phyloP scores from a whole-genome alignment of 805 yeast species.

The Candida rishiriensis region DNA sequence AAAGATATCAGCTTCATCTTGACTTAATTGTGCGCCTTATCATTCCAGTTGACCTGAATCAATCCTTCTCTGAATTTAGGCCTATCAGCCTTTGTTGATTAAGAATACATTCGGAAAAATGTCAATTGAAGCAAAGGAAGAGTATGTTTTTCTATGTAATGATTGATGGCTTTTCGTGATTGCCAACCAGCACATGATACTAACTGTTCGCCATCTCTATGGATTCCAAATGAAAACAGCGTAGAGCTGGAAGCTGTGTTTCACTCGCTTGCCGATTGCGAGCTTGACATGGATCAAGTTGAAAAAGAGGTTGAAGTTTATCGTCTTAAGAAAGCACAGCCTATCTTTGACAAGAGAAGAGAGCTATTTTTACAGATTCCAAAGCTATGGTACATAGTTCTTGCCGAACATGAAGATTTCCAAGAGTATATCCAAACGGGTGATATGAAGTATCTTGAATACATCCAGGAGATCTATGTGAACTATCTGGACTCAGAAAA shows the following conservation, averaged over 20 bases:
- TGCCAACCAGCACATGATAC: not conserved
- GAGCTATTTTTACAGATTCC: conserved; percentile 51
- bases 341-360: conserved; percentile 56
- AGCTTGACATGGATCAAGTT: conserved; percentile 52
- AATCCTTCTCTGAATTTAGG: too few relatives aligned
- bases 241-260: conserved; percentile 34
- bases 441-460: conserved; percentile 73
- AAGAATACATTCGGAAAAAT: too few relatives aligned
- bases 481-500: conserved; percentile 37
- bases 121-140: not conserved
- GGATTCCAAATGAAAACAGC: not conserved
- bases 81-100: too few relatives aligned
- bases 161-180: not conserved
- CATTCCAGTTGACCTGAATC: too few relatives aligned
- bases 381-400: conserved; percentile 81
- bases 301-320: conserved; percentile 57
- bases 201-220: too few relatives aligned
- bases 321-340: conserved; percentile 48
- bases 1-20: too few relatives aligned
- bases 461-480: conserved; percentile 59
- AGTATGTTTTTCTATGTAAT: not conserved
- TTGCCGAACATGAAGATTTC: conserved; percentile 81
- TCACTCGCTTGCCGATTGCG: conserved; percentile 51
- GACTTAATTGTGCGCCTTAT: too few relatives aligned
- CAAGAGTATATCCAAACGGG: conserved; percentile 73